Evolutionary conservation across 306 rosid genomes (phyloP).

Genomic region (Vigna radiata): DNA sequence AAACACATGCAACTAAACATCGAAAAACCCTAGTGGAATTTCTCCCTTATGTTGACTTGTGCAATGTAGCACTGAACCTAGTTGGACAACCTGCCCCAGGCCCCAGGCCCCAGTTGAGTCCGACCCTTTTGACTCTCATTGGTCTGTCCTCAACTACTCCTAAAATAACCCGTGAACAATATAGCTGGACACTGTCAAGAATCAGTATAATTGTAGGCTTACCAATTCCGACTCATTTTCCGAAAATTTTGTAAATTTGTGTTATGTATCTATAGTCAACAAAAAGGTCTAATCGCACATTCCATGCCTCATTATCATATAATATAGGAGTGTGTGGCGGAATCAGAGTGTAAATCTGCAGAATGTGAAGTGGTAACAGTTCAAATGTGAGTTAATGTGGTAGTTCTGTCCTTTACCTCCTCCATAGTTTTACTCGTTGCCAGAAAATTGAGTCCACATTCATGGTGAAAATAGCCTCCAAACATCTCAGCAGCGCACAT

Average conservation of each 20-base stretch:
- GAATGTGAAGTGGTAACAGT: background rate
- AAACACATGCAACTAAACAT: conserved; percentile 43
- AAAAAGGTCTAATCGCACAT: background rate
- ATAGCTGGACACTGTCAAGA: background rate
- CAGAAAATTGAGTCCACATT: conserved; percentile 4
- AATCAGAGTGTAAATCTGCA: background rate
- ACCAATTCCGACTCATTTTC: conserved; percentile 3
- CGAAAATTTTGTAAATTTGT: background rate
- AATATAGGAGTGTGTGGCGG: background rate
- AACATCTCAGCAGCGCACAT: background rate
- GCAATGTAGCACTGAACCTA: conserved; percentile 29
- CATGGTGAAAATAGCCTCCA: background rate
- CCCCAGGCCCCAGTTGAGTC: conserved; percentile 41
- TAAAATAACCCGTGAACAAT: conserved; percentile 45
- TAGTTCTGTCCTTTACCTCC: background rate
- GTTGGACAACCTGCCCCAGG: conserved; percentile 37
- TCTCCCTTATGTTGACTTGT: conserved; percentile 54
- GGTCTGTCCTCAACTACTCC: conserved; percentile 42
- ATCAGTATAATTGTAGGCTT: background rate
- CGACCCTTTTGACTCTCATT: conserved; percentile 39
- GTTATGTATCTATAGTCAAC: background rate
- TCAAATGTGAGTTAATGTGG: background rate
- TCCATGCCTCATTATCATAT: background rate
- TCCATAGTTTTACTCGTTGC: background rate
- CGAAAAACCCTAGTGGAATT: conserved; percentile 22